phyloP scores from a whole-genome alignment of 179 eudicot genomes.

The Patellifolia procumbens region DNA sequence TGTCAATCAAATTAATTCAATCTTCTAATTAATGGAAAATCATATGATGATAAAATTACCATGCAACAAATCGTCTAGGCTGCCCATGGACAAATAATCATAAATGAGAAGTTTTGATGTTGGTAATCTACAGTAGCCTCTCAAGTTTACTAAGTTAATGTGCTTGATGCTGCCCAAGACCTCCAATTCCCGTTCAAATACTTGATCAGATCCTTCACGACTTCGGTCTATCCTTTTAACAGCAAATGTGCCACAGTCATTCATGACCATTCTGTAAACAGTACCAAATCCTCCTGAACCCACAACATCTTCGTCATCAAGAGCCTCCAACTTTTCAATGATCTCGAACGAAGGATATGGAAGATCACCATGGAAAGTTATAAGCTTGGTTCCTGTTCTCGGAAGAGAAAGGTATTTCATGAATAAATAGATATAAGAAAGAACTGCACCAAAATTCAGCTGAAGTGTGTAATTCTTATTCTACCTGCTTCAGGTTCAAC shows the following conservation, averaged over 20 bases:
- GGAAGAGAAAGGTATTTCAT: neutral
- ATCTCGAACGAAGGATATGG: conserved; percentile 88
- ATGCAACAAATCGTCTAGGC: conserved; percentile 79
- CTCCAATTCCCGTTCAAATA: conserved; percentile 84
- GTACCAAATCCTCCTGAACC: conserved; percentile 97
- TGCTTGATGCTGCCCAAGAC: conserved; percentile 90
- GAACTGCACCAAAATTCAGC: neutral
- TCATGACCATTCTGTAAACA: conserved; percentile 93
- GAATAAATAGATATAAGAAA: neutral
- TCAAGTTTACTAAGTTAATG: conserved; percentile 78
- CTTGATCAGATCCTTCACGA: conserved; percentile 78
- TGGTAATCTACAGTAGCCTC: conserved; percentile 90
- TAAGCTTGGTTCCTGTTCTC: conserved; percentile 68
- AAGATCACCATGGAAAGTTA: conserved; percentile 94
- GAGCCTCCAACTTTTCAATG: conserved; percentile 83
- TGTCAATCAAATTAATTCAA: neutral
- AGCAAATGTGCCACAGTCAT: conserved; percentile 93
- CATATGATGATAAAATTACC: conserved; percentile 41
- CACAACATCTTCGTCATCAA: conserved; percentile 76
- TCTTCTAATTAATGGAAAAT: neutral
- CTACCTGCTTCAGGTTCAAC: conserved; percentile 69
- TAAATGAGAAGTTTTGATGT: conserved; percentile 86
- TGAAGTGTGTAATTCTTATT: neutral
- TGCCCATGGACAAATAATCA: conserved; percentile 83
- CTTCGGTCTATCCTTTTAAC: conserved; percentile 79